phyloP scores from a whole-genome alignment of 768 basidiomycete species.

The Rhodotorula sphaerocarpa region DNA sequence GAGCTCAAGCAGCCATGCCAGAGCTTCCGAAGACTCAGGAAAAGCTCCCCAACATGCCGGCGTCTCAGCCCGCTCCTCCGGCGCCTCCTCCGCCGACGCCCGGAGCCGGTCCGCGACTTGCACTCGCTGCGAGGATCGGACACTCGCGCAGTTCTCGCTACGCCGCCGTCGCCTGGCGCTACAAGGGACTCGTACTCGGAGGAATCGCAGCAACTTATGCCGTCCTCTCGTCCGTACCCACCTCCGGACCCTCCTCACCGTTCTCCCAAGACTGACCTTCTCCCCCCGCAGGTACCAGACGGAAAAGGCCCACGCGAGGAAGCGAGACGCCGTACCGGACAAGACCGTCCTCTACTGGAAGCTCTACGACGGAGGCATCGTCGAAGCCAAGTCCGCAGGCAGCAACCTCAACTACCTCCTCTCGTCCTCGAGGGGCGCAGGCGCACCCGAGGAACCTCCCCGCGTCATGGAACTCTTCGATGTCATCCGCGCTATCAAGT shows the following conservation, averaged over 20 bases:
- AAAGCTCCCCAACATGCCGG: too few species aligned
- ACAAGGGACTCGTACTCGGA: slow-evolving; percentile 8
- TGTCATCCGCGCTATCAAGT: slow-evolving; percentile 37
- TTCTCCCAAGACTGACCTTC: background rate
- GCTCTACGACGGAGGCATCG: slow-evolving; percentile 39
- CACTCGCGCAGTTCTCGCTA: background rate
- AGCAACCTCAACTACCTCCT: slow-evolving; percentile 36
- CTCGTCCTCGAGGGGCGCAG: slow-evolving; percentile 13
- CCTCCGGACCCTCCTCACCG: background rate
- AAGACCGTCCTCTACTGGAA: slow-evolving; percentile 39
- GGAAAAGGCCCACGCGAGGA: slow-evolving; percentile 18
- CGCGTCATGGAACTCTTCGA: slow-evolving; percentile 39
- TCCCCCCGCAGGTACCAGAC: background rate
- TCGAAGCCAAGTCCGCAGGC: slow-evolving; percentile 34
- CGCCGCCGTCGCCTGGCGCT: slow-evolving; percentile 4
- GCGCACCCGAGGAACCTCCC: slow-evolving; percentile 35
- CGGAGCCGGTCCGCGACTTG: background rate
- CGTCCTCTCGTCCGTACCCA: background rate
- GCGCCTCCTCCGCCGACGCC: slow-evolving; percentile 13
- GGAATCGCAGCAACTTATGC: slow-evolving; percentile 5
- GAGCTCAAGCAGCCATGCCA: too few species aligned
- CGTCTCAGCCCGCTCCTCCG: background rate
- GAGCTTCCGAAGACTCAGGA: too few species aligned
- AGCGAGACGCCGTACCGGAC: slow-evolving; percentile 30
- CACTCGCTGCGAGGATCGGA: background rate